Base-by-base conservation (phyloP, 2,329 filamentous ascomycete genomes). In the Sphaerulina populicola region DNA sequence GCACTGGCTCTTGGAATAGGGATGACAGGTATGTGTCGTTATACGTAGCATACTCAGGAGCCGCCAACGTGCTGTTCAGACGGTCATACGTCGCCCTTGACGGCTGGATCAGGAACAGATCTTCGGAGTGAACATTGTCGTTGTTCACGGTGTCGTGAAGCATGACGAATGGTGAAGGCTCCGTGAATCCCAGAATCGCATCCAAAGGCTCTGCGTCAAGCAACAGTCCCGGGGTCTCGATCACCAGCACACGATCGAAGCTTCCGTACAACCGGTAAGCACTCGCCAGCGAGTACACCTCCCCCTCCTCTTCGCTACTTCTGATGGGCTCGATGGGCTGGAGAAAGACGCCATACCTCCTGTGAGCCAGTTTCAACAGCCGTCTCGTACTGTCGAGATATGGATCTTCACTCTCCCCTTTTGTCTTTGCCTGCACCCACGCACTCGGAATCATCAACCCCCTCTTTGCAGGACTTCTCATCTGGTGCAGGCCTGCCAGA, bases 151-250 rank as follows among this genome's bases (percentile, higher is more conserved):
- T 59, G 35, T 56, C 62, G 40, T 65, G 62, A 10, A 68, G 51
- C 56, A 66, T 61, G 7, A 62, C 62, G 47, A 67, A 62, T 1
- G 59, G 54, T 9, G 62, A 57, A 6, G 51, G 43, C 29, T 64
- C 62, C 1, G 61, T 65, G 51, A 66, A 64, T 4, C 62, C 64
- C 27, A 68, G 55, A 23, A 68, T 57, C 1, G 63, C 64, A 57
- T 76, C 74, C 50, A 77, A 58, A 1, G 70, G 68, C n/a, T 69
- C 68, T 9, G 72, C 69, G 53, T 76, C 72, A 14, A 75, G 64
- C 39, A 76, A 55, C 18, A 73, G 56, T 0, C 74, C 74, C 0
- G 74, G 73, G 1, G 68, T 67, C 23, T 72, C 67, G 30, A 77
- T 64, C 40, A 69, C 68, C 27, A 77, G 60, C 8, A 74, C 60